Conservation (phyloP, 179 eudicot species). For the Beta macrorhiza region DNA sequence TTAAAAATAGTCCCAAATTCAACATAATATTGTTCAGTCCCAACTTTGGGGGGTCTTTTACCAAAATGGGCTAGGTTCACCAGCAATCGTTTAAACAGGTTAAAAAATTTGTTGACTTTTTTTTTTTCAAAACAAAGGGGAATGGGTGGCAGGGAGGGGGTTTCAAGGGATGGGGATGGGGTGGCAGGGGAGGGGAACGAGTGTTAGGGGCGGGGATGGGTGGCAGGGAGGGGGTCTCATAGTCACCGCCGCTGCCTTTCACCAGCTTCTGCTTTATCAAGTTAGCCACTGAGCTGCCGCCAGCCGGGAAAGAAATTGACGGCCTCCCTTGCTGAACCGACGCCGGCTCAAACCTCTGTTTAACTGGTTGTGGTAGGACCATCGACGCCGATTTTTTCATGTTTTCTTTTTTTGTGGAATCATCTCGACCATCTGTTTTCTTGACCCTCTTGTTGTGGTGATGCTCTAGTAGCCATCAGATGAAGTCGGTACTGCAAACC, state of each 20-base stretch:
- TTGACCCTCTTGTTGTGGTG: slow-evolving; percentile 30
- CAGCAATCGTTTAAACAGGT: too few species aligned
- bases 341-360: neutral
- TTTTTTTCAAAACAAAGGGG: too few species aligned
- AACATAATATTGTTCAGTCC: too few species aligned
- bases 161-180: too few species aligned
- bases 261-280: slow-evolving; percentile 63
- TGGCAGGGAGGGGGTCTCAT: slow-evolving; percentile 34
- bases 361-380: neutral
- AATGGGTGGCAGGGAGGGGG: too few species aligned
- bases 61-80: too few species aligned
- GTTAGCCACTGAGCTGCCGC: slow-evolving; percentile 53
- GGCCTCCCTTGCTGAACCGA: slow-evolving; percentile 51
- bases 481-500: slow-evolving; percentile 47
- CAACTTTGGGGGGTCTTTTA: too few species aligned
- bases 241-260: slow-evolving; percentile 51
- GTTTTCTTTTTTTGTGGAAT: slow-evolving; percentile 12
- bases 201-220: too few species aligned
- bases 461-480: slow-evolving; percentile 61
- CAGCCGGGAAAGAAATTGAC: slow-evolving; percentile 67
- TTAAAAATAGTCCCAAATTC: too few species aligned
- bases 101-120: too few species aligned
- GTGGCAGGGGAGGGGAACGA: too few species aligned
- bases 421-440: slow-evolving; percentile 21
- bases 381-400: slow-evolving; percentile 31